A percentile compares a stretch with the other conserved stretches of the same genome.
Evolutionary conservation across 768 basidiomycete genomes (phyloP).

Genomic region (Termitomyces sp.): DNA sequence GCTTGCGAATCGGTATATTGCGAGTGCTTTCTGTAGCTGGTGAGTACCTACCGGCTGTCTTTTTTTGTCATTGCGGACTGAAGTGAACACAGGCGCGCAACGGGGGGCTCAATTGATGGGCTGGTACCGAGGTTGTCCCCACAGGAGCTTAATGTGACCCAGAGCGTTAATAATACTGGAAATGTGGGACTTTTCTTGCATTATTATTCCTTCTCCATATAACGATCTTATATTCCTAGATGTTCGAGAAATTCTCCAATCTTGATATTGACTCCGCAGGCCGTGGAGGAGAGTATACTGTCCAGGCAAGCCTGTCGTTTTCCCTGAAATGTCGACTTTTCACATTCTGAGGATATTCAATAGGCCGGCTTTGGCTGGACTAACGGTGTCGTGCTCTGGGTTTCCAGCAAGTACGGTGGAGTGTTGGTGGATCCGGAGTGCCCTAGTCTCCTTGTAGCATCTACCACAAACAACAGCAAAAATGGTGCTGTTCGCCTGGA

Average conservation of each 20-base stretch:
- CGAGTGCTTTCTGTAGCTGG: constrained; percentile 88
- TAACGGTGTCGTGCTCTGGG: constrained; percentile 75
- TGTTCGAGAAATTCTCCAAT: constrained; percentile 87
- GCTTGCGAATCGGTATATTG: constrained; percentile 80
- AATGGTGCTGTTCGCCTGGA: constrained; percentile 9
- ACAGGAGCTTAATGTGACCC: constrained; percentile 62
- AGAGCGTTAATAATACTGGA: constrained; percentile 61
- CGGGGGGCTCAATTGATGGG: constrained; percentile 77
- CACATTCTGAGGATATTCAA: background rate
- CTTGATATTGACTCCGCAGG: constrained; percentile 76
- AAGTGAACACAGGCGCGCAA: constrained; percentile 57
- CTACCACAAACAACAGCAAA: constrained; percentile 8
- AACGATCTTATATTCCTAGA: constrained; percentile 32
- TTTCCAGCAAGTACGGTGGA: constrained; percentile 60
- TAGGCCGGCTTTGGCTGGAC: constrained; percentile 87
- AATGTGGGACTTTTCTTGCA: constrained; percentile 45
- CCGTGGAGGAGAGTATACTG: constrained; percentile 81
- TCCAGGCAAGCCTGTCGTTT: constrained; percentile 46
- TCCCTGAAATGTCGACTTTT: background rate
- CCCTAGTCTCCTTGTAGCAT: constrained; percentile 36
- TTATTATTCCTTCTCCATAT: background rate
- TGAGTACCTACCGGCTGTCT: constrained; percentile 24
- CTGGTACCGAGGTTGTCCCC: constrained; percentile 66
- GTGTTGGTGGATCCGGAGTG: constrained; percentile 59
- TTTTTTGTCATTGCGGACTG: background rate